Base-by-base conservation (phyloP, 306 rosid genomes). In the Glycyrrhiza uralensis region DNA sequence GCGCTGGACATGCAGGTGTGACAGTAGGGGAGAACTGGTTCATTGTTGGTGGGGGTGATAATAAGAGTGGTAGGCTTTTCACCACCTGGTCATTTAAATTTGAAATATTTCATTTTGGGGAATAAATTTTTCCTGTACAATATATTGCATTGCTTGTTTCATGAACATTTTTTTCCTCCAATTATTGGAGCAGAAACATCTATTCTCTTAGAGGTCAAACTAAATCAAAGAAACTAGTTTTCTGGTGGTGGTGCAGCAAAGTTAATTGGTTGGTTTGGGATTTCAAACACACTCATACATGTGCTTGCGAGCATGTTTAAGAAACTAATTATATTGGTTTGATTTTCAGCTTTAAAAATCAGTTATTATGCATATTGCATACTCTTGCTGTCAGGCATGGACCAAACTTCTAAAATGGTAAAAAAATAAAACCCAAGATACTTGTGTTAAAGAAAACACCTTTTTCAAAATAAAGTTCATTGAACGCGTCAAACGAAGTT, bases 11-110 rank as follows among this genome's bases (percentile, higher is more conserved):
- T 85, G 92, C 98, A 42, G 94, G 96, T 77, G 89, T 79, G 68
- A 76, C 94, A 22, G 88, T 92, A 17, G 96, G 96, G 63, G 96
- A 92, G 87, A 90, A 90, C 63, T 92, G 98, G 98, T 92, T 92
- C 77, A 89, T 92, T 76, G 98, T 92, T 38, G 98, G 98, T 11
- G 98, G 96, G 47, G 98, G 98, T 19, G 94, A 92, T 84, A 92
- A 92, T 76, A 89, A 89, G 82, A 92, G 88, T 80, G 98, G 96
- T 92, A 86, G 86, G 30, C 41, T 56, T 45, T 50, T 71, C 17
- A 22, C 52, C 46, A 19, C 15, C 58, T 73, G 69, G 35, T 28
- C 68, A 58, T 66, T 26, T 74, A 12, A 79, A 62, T 44, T 44
- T n/a, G 35, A 64, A 55, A 67, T 47, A n/a, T 29, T 17, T 13